phyloP scores from a whole-genome alignment of 2,329 filamentous ascomycete genomes.

The Colletotrichum lentis region DNA sequence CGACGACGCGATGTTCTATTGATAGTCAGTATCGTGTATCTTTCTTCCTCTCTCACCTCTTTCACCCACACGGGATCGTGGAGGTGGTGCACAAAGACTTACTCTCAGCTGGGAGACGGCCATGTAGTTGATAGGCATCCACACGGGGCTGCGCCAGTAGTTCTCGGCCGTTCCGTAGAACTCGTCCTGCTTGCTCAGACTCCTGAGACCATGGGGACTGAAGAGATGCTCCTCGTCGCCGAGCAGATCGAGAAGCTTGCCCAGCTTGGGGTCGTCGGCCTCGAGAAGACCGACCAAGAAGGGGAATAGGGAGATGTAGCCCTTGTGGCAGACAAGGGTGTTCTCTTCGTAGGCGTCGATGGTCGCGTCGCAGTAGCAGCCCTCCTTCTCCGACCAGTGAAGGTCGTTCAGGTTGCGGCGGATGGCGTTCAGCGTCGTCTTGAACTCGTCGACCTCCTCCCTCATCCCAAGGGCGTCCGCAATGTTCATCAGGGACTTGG shows the following conservation, averaged over 20 bases:
- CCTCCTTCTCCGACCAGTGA: conserved; percentile 84
- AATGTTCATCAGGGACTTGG: conserved; percentile 82
- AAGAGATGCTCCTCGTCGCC: conserved; percentile 86
- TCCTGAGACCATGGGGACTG: conserved; percentile 87
- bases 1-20: conserved; percentile 70
- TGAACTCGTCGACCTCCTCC: conserved; percentile 80
- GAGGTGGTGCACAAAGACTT: conserved; percentile 50
- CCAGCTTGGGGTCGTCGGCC: conserved; percentile 76
- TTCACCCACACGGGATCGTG: too few species aligned
- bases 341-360: conserved; percentile 96
- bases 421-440: conserved; percentile 77
- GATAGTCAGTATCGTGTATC: background rate
- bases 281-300: conserved; percentile 85
- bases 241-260: conserved; percentile 78
- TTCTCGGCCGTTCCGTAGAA: conserved; percentile 93
- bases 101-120: conserved; percentile 80
- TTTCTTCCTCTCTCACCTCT: too few species aligned
- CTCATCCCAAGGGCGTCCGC: conserved; percentile 76
- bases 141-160: conserved; percentile 94
- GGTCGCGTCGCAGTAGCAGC: conserved; percentile 92
- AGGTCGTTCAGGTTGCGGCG: conserved; percentile 87
- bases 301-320: conserved; percentile 92
- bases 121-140: conserved; percentile 97
- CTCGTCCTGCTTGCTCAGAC: conserved; percentile 82
- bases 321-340: conserved; percentile 90